phyloP scores from a whole-genome alignment of 73 alveolate species.

The Tetrahymena elliotti region DNA sequence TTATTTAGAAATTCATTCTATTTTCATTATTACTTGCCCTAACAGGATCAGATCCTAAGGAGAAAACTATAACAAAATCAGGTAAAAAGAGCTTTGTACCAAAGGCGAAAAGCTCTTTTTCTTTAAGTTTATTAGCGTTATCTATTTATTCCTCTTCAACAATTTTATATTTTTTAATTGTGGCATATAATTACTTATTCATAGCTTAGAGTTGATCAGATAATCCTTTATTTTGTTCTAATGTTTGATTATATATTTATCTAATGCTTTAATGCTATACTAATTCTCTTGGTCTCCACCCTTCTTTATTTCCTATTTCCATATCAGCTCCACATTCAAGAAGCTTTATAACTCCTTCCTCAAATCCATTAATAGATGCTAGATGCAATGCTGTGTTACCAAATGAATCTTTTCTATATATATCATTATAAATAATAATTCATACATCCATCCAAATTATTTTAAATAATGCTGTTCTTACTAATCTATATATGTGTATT shows the following conservation, averaged over 20 bases:
- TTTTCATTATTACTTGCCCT: not conserved
- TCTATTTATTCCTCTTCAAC: not conserved
- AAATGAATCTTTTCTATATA: not conserved
- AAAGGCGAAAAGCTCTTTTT: not conserved
- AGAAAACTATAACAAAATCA: constrained; percentile 17
- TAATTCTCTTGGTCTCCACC: not conserved
- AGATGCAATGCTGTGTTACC: not conserved
- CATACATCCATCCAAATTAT: not conserved
- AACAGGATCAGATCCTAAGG: not conserved
- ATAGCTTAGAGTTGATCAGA: not conserved
- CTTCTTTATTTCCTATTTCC: not conserved
- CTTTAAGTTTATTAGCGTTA: not conserved
- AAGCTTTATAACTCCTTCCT: not conserved
- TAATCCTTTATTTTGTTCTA: not conserved
- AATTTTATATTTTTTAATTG: not conserved
- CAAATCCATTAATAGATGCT: not conserved
- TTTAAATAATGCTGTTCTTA: not conserved
- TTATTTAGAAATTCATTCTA: constrained; percentile 16
- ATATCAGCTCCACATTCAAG: not conserved
- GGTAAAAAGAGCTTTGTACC: constrained; percentile 18
- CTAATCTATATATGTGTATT: not conserved
- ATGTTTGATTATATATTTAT: not conserved
- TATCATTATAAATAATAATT: not conserved
- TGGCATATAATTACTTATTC: not conserved
- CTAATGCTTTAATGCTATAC: not conserved